Evolutionary conservation across 352 stramenopile species (phyloP).

Genomic region (Globisporangium acanthophoron): DNA sequence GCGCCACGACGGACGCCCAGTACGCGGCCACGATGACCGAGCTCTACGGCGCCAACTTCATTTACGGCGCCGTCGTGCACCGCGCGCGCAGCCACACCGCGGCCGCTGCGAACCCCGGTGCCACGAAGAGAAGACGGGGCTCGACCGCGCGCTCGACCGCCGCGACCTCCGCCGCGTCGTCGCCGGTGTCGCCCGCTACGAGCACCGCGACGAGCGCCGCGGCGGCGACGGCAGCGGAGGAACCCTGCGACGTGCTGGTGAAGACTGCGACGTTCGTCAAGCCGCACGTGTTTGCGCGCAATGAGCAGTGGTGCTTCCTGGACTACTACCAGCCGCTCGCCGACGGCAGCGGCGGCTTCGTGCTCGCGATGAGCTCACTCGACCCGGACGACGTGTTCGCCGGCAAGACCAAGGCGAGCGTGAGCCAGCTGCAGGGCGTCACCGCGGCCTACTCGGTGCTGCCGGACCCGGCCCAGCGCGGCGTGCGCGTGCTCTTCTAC

Average conservation of each 20-base stretch:
- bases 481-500: constrained; percentile 33
- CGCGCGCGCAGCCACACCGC: constrained; percentile 18
- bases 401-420: constrained; percentile 30
- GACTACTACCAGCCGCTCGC: constrained; percentile 15
- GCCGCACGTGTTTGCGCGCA: constrained; percentile 34
- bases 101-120: constrained; percentile 1
- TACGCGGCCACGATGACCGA: constrained; percentile 40
- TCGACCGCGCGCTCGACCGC: background rate
- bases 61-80: constrained; percentile 45
- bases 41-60: constrained; percentile 33
- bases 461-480: constrained; percentile 5
- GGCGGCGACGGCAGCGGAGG: background rate
- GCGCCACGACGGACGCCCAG: constrained; percentile 21
- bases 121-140: background rate
- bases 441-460: constrained; percentile 25
- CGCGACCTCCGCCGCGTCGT: background rate
- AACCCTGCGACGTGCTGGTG: constrained; percentile 15
- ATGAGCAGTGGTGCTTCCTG: constrained; percentile 48
- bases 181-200: background rate
- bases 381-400: constrained; percentile 46
- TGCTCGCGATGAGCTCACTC: constrained; percentile 29
- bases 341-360: constrained; percentile 20
- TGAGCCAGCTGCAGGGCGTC: constrained; percentile 27
- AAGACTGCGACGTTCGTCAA: constrained; percentile 41
- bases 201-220: background rate